phyloP scores from a whole-genome alignment of 495 filamentous ascomycete species.

The Darksidea phi region DNA sequence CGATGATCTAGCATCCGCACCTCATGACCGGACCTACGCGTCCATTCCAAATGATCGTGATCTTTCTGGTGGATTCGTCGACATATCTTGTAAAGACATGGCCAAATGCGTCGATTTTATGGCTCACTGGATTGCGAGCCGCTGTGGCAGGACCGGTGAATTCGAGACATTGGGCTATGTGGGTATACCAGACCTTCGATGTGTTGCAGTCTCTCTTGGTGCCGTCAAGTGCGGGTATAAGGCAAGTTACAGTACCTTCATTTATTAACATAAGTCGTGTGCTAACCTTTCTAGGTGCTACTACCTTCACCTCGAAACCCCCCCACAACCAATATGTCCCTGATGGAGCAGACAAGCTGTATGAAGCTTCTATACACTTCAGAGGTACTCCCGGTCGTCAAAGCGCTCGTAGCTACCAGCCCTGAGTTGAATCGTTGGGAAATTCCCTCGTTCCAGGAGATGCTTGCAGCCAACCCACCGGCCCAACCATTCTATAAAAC shows the following conservation, averaged over 20 bases:
- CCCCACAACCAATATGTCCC: conserved; percentile 15
- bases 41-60: conserved; percentile 1
- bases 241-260: too few relatives aligned
- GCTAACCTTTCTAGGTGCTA: conserved; percentile 6
- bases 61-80: conserved; percentile 12
- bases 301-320: conserved; percentile 27
- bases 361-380: conserved; percentile 15
- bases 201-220: conserved; percentile 18
- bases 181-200: conserved; percentile 22
- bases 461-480: conserved; percentile 4
- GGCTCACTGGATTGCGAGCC: conserved; percentile 9
- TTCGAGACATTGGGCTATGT: conserved; percentile 27
- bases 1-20: conserved; percentile 1
- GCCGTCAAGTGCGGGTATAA: conserved; percentile 29
- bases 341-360: conserved; percentile 24
- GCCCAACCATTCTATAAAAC: conserved; percentile 1
- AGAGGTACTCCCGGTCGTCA: conserved; percentile 9
- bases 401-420: background rate
- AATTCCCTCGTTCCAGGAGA: conserved; percentile 14
- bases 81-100: conserved; percentile 21
- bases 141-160: background rate
- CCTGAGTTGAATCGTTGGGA: background rate
- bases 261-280: conserved; percentile 6
- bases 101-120: conserved; percentile 18
- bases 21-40: conserved; percentile 12